Evolutionary conservation across 164 flowering plant genomes (phyloP), one percentile per base, ranked within the genome.

Genomic region (Saururus chinensis): DNA sequence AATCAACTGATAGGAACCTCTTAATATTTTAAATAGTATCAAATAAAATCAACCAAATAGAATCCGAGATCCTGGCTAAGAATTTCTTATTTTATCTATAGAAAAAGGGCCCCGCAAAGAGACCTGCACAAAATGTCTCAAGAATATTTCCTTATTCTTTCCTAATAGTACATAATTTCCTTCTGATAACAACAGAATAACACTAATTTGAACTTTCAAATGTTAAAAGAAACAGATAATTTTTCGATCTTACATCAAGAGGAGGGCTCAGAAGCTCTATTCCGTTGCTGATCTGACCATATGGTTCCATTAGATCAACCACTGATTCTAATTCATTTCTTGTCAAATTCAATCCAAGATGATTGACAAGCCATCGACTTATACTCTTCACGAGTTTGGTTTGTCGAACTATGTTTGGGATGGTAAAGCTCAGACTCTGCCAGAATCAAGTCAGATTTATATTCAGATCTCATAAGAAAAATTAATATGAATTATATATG

Each of bases 281-380:
- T 66, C 96, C 98, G 68, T 84, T 87, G 79, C 77, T 88, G 72
- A 86, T 85, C 73, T 82, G 88, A 64, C 96, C 96, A 80, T 88
- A 89, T 68, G 96, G 96, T 66, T 92, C 96, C 98, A 92, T 92
- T 42, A 81, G 74, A 69, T 92, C 90, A 72, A 92, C 97, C 67
- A 89, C 96, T 72, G 71, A 80, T 67, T 82, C 77, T 63, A 92
- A 60, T 79, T 92, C 98, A 72, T 82, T 90, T 67, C 71, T 80
- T 48, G 84, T 78, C 79, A 89, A 64, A 51, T 81, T 70, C 68
- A 92, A 71, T 22, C 96, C 98, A 64, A 92, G 95, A 82, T 92
- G 95, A 81, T 92, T 80, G 60, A 89, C 84, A 57, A 88, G 69
- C 84, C 78, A 69, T 70, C 73, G 79, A 82, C 90, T 81, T 12